Base-by-base conservation (phyloP, 805 yeast species). In the Pichia insulana region DNA sequence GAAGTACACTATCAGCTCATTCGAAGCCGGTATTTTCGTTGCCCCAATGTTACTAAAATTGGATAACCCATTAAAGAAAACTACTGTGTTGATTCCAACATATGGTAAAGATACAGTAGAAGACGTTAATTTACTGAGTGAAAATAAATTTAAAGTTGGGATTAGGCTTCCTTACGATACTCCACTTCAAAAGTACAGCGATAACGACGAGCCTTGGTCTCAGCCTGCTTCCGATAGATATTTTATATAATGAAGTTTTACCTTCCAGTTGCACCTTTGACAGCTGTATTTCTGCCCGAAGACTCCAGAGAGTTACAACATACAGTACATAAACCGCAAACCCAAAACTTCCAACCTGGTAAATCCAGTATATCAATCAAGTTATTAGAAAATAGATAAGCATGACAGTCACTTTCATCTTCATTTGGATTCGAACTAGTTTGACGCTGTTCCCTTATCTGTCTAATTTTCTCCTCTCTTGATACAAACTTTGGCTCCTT, bases 1-100 rank as follows among this genome's bases (percentile, higher is more conserved):
- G n/a, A 52, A 57, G 10, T 61, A 52, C 45, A 51, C 49, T 50
- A 64, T 61, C 42, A 58, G 47, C 55, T 75, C 67, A 3, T 78
- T 65, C 56, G 85, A 79, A 53, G 68, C 70, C 1, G 84, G 84
- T 1, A 68, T 79, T 0, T 52, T 79, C 22, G 47, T 75, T 4
- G 64, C 61, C 20, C 64, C 68, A 1, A 52, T 47, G n/a, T 46
- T 52, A 10, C 46, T 53, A 16, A 55, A 50, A 1, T 39, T 52
- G 18, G 35, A 38, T 10, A 26, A 34, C 15, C 30, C 26, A 3
- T 3, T 9, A 2, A 25, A 25, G 44, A 49, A 18, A 2, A 37
- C 30, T 10, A 48, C 46, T 3, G 34, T 42, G 5, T 50, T 78
- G 30, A 58, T 62, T 2, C 84, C 85, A 0, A 57, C 55, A 1